Evolutionary conservation across 1,284 basidiomycete genomes (phyloP), one percentile per base, ranked within the genome.

Genomic region (Macrocystidia cucumis): DNA sequence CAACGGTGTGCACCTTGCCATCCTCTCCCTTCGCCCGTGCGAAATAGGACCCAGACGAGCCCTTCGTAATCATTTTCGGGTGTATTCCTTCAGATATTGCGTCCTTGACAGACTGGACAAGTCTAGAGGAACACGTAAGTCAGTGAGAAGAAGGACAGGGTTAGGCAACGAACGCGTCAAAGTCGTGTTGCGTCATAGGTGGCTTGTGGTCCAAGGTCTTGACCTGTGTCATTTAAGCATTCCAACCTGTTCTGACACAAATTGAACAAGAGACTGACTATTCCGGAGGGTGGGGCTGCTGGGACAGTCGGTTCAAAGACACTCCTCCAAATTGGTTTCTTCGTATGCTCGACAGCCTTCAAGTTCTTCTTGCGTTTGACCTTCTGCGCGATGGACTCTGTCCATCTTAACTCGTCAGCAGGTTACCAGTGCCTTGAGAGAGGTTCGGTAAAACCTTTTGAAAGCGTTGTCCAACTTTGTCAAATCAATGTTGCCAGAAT

Each of bases 11-110:
- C 5, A 86, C 69, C 26, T 66, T 64, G 11, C 76, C 79, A 11
- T 32, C 19, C 12, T 86, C 80, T 18, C 69, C 59, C 56, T 80
- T 86, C 0, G 79, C 75, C 40, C 85, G 73, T 14, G 84, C 85
- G 59, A 91, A 92, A 57, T 92, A 92, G 32, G 82, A 87, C 0
- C 89, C 89, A 9, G 82, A 87, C 2, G 84, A 89, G 7, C 89
- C 89, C 49, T 90, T 90, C 3, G 72, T 60, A 37, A 91, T 92
- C 73, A 92, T 84, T 54, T 89, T 89, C 2, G 90, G 90, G 47
- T 92, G 87, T 30, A 89, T 69, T 9, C 84, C 86, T 22, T 80
- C 78, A 3, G 60, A 44, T 47, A 92, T 87, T 8, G 86, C 82
- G 37, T 58, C 63, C 48, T 72, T 76, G 19, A 90, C 78, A 26